Evolutionary conservation across 75 land plant genomes (phyloP).

Genomic region (Adiantum capillusveneris): DNA sequence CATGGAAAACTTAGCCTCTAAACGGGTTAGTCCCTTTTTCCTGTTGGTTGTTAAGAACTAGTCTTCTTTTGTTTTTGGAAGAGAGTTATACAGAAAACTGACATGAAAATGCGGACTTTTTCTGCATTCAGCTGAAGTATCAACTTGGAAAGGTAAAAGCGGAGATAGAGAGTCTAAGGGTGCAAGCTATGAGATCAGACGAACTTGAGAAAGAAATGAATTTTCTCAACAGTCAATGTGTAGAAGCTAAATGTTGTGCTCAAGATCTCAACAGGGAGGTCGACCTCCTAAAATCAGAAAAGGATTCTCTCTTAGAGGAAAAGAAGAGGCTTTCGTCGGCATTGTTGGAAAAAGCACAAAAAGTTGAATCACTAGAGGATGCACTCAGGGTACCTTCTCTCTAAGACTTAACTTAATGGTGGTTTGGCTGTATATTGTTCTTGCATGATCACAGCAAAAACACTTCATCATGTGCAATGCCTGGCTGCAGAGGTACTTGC

Average conservation of each 20-base stretch:
- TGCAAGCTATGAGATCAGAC: neutral
- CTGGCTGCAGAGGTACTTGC: too few species aligned
- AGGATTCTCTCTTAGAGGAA: neutral
- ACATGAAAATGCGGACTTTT: too few species aligned
- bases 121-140: neutral
- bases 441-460: too few species aligned
- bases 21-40: too few species aligned
- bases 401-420: neutral
- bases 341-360: neutral
- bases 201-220: constrained; percentile 1
- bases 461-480: too few species aligned
- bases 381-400: constrained; percentile 3
- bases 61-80: too few species aligned
- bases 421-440: too few species aligned
- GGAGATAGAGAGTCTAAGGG: neutral
- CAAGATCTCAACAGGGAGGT: neutral
- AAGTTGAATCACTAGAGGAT: constrained; percentile 8
- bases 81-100: too few species aligned
- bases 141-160: neutral
- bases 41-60: too few species aligned
- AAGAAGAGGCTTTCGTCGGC: neutral
- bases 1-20: too few species aligned
- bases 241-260: neutral
- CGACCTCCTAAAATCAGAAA: neutral
- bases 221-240: neutral